A percentile compares a stretch with the other conserved stretches of the same genome.
Conservation (phyloP, 192 early-diverging fungal genomes). For the Pilobolus umbonatus region DNA sequence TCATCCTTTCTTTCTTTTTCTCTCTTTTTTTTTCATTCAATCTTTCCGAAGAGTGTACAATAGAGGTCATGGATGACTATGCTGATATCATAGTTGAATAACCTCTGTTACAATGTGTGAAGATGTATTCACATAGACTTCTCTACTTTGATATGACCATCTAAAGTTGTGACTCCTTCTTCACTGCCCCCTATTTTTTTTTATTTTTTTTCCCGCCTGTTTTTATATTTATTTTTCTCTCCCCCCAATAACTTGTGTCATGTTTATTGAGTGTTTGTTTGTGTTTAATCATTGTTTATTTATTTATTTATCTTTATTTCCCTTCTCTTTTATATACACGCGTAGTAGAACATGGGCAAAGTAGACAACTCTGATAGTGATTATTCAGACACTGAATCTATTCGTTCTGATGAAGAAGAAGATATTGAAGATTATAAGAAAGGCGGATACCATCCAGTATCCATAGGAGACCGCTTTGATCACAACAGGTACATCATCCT, state of each 20-base stretch:
- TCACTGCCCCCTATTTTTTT: too few species aligned
- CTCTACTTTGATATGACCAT: too few species aligned
- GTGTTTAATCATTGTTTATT: neutral
- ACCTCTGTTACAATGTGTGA: too few species aligned
- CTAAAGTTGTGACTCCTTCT: too few species aligned
- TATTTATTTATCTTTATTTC: too few species aligned
- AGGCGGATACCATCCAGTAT: slow-evolving; percentile 90
- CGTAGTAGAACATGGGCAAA: neutral
- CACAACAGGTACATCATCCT: slow-evolving; percentile 80
- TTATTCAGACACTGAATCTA: slow-evolving; percentile 5
- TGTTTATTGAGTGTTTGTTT: neutral
- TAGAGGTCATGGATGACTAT: too few species aligned
- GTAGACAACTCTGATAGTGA: slow-evolving; percentile 4
- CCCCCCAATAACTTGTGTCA: too few species aligned
- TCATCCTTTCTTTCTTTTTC: neutral
- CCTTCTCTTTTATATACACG: neutral
- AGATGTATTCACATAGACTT: too few species aligned
- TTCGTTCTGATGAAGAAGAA: slow-evolving; percentile 62
- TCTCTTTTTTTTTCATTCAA: neutral
- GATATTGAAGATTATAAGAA: slow-evolving; percentile 84
- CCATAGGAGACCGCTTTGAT: slow-evolving; percentile 75
- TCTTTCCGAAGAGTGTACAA: too few species aligned
- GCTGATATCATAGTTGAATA: too few species aligned
- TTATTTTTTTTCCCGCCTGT: too few species aligned
- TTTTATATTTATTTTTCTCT: neutral